A percentile compares a stretch with the other conserved stretches of the same genome.
Conservation (phyloP, 441 rosid genomes). For the Syzygium malaccense region DNA sequence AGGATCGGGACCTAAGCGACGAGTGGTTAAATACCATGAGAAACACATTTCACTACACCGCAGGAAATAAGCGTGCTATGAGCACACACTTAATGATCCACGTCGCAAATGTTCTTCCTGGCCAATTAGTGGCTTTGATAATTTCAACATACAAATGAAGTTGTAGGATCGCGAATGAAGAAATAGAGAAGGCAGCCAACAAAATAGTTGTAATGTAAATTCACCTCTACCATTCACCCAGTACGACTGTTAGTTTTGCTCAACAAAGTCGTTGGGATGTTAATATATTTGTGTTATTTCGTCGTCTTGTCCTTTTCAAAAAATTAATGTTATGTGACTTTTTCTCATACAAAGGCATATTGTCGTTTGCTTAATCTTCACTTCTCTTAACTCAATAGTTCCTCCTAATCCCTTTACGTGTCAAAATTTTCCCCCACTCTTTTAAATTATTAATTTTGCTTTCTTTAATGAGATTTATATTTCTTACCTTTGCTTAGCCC, state of each 20-base stretch:
- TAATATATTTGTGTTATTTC: background rate
- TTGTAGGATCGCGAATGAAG: accelerated
- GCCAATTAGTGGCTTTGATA: no score
- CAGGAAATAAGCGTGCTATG: no score
- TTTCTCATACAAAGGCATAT: accelerated
- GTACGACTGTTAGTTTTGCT: accelerated
- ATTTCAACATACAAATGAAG: no score
- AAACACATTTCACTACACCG: no score
- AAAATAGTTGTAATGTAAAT: no score
- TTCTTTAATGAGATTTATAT: background rate
- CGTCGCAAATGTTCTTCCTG: no score
- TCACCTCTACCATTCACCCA: accelerated
- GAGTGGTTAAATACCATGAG: no score
- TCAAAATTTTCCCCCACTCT: background rate
- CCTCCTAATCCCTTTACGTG: accelerated
- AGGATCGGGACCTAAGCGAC: no score
- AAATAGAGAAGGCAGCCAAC: accelerated
- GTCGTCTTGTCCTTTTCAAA: background rate
- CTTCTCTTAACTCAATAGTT: background rate
- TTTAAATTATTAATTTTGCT: background rate
- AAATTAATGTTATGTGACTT: accelerated
- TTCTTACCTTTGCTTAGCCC: background rate
- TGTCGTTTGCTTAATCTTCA: background rate
- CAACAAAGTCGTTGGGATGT: accelerated
- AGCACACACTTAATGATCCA: no score